phyloP scores from a whole-genome alignment of 192 early-diverging fungal species.

The Podila epicladia region DNA sequence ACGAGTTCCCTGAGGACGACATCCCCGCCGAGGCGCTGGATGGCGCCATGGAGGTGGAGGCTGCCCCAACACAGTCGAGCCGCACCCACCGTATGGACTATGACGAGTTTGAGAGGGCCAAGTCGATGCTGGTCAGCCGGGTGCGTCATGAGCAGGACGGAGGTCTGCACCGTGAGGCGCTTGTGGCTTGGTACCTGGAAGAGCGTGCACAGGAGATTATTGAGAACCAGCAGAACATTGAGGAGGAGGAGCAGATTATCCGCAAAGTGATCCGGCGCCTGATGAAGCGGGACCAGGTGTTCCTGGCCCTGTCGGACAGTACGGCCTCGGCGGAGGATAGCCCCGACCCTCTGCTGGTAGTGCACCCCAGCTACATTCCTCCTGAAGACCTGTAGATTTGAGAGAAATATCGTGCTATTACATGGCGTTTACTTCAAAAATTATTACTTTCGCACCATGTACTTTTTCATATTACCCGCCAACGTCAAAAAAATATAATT shows the following conservation, averaged over 20 bases:
- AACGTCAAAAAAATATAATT: background rate
- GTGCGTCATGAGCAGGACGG: slow-evolving; percentile 38
- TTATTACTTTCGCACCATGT: background rate
- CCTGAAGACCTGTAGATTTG: slow-evolving; percentile 34
- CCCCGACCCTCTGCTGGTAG: slow-evolving; percentile 32
- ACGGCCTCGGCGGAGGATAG: slow-evolving; percentile 28
- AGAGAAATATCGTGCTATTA: background rate
- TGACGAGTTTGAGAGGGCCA: slow-evolving; percentile 48
- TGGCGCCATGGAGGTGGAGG: slow-evolving; percentile 38
- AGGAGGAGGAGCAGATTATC: slow-evolving; percentile 34
- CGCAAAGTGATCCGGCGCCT: slow-evolving; percentile 47
- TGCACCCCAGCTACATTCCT: slow-evolving; percentile 49
- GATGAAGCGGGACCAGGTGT: slow-evolving; percentile 46
- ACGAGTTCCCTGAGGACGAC: slow-evolving; percentile 37
- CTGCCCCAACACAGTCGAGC: background rate
- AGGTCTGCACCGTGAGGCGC: slow-evolving; percentile 26
- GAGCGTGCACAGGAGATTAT: slow-evolving; percentile 31
- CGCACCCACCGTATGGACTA: slow-evolving; percentile 46
- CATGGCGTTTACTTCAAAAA: background rate
- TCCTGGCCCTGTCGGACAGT: slow-evolving; percentile 39
- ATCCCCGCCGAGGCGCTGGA: slow-evolving; percentile 25
- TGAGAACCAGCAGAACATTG: slow-evolving; percentile 31
- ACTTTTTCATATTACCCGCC: background rate
- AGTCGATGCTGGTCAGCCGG: slow-evolving; percentile 41
- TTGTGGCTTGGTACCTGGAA: slow-evolving; percentile 38